Evolutionary conservation across 495 filamentous ascomycete genomes (phyloP).

Genomic region (Geopyxis carbonaria): DNA sequence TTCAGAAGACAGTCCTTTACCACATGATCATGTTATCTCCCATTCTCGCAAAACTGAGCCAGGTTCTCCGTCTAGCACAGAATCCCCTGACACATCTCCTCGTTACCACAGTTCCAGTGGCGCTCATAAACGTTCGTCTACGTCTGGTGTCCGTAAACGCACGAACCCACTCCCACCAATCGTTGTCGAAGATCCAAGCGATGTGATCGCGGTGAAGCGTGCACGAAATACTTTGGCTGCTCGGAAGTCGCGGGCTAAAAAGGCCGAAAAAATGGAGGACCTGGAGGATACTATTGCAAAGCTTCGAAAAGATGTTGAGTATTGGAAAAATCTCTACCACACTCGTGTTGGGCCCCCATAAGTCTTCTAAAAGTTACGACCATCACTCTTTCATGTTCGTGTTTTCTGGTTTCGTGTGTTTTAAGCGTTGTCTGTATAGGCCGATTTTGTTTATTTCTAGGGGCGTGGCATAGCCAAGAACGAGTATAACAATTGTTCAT

Average conservation of each 20-base stretch:
- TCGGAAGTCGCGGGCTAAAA: slow-evolving; percentile 79
- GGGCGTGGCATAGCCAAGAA: no score
- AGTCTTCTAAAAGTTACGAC: no score
- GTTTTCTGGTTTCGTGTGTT: no score
- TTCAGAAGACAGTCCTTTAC: slow-evolving; percentile 1
- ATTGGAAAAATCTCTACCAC: no score
- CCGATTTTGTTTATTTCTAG: no score
- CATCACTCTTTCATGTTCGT: no score
- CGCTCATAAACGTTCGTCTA: slow-evolving; percentile 43
- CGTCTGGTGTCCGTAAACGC: slow-evolving; percentile 55
- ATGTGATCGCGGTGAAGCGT: slow-evolving; percentile 67
- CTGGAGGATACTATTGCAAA: slow-evolving; percentile 39
- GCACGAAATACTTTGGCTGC: slow-evolving; percentile 91
- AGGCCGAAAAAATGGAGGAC: slow-evolving; percentile 49
- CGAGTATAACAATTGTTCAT: no score
- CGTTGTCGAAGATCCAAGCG: slow-evolving; percentile 51
- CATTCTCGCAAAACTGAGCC: slow-evolving; percentile 24
- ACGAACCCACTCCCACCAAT: slow-evolving; percentile 72
- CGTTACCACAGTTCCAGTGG: slow-evolving; percentile 32
- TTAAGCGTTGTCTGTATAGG: no score
- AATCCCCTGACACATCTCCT: slow-evolving; percentile 29
- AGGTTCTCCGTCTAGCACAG: slow-evolving; percentile 28
- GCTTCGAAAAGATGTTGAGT: slow-evolving; percentile 30
- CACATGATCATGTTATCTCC: slow-evolving; percentile 25
- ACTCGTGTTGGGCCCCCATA: no score